Base-by-base conservation (phyloP, 2,329 filamentous ascomycete species). In the Stemphylium lycopersici region DNA sequence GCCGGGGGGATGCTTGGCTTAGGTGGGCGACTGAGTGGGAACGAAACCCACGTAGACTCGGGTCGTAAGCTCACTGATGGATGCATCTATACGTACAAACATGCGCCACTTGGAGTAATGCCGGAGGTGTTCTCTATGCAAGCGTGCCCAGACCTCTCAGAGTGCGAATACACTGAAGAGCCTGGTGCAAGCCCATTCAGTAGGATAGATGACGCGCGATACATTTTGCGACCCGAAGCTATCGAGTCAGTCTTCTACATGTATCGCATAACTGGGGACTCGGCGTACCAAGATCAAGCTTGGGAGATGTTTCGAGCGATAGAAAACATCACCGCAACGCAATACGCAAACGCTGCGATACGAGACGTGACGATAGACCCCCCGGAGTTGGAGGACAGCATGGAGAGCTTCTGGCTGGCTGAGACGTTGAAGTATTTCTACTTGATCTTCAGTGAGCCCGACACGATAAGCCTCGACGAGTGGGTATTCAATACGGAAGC, bases 1-100 rank as follows among this genome's bases (percentile, higher is more conserved):
- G 77, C 81, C 4, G 85, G 85, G 8, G 85, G 84, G 38, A 87
- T 87, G 84, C 81, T 86, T 54, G 84, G 80, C 1, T 72, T 87
- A 1, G 85, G 84, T 18, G 80, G 83, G 36, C 82, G 80, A 59
- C 67, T 86, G 3, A 85, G 86, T 67, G 73, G 79, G 6, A 76
- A 82, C 13, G 72, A 77, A 1, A 74, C 73, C 7, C 83, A 87
- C 62, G 70, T 87, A 58, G 75, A 80, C 1, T 78, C 86, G 42
- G 85, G 83, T 15, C 75, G 78, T 43, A 82, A 84, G 61, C 72
- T 87, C 42, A 83, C 83, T 0, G 80, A 87, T 48, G 83, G 81
- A 10, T 87, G 84, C 66, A 80, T 85, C 24, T 87, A 83, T 83
- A 80, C 84, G 2, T 87, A 87, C 67, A 78, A 81, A 56, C 75